Evolutionary conservation across 1,284 basidiomycete species (phyloP).

Genomic region (Agaricales sp.): DNA sequence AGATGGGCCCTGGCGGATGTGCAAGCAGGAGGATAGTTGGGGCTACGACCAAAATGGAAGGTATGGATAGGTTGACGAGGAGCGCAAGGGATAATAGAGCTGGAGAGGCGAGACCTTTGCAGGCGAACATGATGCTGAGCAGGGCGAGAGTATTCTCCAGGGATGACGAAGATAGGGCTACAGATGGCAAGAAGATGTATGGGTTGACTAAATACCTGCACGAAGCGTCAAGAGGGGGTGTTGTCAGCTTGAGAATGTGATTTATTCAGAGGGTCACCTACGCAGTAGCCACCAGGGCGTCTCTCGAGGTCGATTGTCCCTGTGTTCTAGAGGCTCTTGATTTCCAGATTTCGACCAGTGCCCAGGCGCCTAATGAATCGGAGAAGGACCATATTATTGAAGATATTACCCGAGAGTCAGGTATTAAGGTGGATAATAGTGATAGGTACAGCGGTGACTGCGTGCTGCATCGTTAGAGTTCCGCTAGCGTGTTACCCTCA

Average conservation of each 20-base stretch:
- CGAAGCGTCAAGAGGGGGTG: no score
- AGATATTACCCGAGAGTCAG: constrained; percentile 35
- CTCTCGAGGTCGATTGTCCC: constrained; percentile 34
- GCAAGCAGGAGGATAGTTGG: constrained; percentile 61
- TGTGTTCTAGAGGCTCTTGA: no score
- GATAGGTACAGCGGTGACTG: constrained; percentile 81
- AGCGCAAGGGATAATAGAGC: constrained; percentile 60
- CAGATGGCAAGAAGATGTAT: constrained; percentile 69
- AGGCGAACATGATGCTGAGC: constrained; percentile 63
- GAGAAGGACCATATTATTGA: constrained; percentile 61
- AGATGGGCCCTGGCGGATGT: constrained; percentile 35
- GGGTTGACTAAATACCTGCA: constrained; percentile 83
- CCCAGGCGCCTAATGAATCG: constrained; percentile 60
- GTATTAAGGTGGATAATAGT: constrained; percentile 60
- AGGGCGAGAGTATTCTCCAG: constrained; percentile 71
- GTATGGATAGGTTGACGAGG: constrained; percentile 61
- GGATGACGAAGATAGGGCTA: constrained; percentile 73
- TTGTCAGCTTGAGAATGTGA: not conserved
- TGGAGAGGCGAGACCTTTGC: constrained; percentile 43
- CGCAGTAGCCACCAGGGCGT: constrained; percentile 51
- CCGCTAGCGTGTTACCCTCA: constrained; percentile 2
- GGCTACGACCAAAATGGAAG: constrained; percentile 58
- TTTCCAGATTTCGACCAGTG: constrained; percentile 59
- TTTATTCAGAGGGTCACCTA: constrained; percentile 25
- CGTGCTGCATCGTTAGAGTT: constrained; percentile 9